phyloP scores from a whole-genome alignment of 139 green algal genomes.

The Mesotaenium endlicherianum region DNA sequence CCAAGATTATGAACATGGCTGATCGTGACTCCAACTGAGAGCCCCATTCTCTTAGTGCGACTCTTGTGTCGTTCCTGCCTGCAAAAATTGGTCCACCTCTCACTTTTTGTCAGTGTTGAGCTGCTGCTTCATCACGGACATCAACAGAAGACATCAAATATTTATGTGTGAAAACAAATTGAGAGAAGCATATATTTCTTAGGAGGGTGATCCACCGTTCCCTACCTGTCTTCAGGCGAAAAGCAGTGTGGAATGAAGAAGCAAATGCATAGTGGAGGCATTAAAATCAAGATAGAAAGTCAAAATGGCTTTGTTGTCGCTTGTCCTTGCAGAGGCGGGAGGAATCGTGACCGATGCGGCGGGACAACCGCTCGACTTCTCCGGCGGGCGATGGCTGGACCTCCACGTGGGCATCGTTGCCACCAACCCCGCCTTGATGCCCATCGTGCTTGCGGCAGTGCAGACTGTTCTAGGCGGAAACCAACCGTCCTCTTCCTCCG shows the following conservation, averaged over 20 bases:
- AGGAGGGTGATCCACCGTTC: not conserved
- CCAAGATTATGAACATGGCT: too few species aligned
- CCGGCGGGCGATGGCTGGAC: constrained; percentile 50
- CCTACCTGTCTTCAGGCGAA: not conserved
- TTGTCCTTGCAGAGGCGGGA: constrained; percentile 44
- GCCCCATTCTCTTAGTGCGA: too few species aligned
- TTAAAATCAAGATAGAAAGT: not conserved
- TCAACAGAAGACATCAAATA: too few species aligned
- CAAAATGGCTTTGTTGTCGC: not conserved
- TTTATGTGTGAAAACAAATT: too few species aligned
- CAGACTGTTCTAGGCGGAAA: constrained; percentile 14
- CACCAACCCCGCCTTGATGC: constrained; percentile 33
- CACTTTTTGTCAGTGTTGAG: too few species aligned
- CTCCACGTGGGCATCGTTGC: constrained; percentile 52
- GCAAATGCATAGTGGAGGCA: not conserved
- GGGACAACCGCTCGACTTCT: constrained; percentile 54
- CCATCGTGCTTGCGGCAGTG: constrained; percentile 36
- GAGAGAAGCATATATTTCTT: not conserved
- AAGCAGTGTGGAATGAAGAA: not conserved
- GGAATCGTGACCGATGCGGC: constrained; percentile 45
- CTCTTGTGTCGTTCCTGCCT: too few species aligned
- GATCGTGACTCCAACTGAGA: too few species aligned
- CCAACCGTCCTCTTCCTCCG: too few species aligned
- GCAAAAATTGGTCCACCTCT: too few species aligned
- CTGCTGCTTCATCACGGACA: too few species aligned